phyloP scores from a whole-genome alignment of 2,329 filamentous ascomycete genomes.

The Penicillium palitans region DNA sequence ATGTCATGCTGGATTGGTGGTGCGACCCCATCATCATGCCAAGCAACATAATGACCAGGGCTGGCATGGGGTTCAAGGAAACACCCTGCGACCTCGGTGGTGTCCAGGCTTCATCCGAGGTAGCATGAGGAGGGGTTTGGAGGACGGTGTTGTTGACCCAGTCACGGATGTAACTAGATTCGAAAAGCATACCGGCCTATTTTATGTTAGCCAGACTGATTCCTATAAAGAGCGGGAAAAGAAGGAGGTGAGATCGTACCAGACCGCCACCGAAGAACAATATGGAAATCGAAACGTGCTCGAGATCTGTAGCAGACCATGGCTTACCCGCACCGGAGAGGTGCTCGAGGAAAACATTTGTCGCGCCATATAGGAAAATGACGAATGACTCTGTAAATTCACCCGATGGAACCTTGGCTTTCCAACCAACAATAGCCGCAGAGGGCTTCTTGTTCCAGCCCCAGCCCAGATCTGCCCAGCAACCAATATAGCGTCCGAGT shows the following conservation, averaged over 20 bases:
- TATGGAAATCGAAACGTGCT: slow-evolving; percentile 89
- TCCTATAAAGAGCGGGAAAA: neutral
- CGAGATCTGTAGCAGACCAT: slow-evolving; percentile 79
- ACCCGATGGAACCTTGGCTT: slow-evolving; percentile 65
- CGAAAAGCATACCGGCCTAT: slow-evolving; percentile 79
- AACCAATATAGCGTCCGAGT: slow-evolving; percentile 84
- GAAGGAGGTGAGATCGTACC: slow-evolving; percentile 48
- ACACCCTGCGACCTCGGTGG: slow-evolving; percentile 68
- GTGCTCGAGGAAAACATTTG: slow-evolving; percentile 91
- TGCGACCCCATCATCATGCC: slow-evolving; percentile 96
- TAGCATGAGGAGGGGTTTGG: slow-evolving; percentile 39
- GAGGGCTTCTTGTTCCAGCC: slow-evolving; percentile 85
- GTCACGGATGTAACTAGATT: slow-evolving; percentile 68
- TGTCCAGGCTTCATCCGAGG: slow-evolving; percentile 54
- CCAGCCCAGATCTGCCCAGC: slow-evolving; percentile 89
- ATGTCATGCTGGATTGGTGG: slow-evolving; percentile 78
- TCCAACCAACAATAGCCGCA: slow-evolving; percentile 60
- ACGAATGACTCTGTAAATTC: slow-evolving; percentile 89
- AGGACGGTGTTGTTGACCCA: slow-evolving; percentile 52
- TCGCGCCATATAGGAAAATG: slow-evolving; percentile 85
- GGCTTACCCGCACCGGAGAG: slow-evolving; percentile 68
- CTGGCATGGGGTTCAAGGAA: slow-evolving; percentile 85
- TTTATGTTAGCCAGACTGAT: slow-evolving; percentile 5
- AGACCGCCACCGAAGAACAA: slow-evolving; percentile 92
- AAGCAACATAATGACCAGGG: slow-evolving; percentile 78